phyloP scores from a whole-genome alignment of 805 yeast genomes.

The Barnettozyma pratensis region DNA sequence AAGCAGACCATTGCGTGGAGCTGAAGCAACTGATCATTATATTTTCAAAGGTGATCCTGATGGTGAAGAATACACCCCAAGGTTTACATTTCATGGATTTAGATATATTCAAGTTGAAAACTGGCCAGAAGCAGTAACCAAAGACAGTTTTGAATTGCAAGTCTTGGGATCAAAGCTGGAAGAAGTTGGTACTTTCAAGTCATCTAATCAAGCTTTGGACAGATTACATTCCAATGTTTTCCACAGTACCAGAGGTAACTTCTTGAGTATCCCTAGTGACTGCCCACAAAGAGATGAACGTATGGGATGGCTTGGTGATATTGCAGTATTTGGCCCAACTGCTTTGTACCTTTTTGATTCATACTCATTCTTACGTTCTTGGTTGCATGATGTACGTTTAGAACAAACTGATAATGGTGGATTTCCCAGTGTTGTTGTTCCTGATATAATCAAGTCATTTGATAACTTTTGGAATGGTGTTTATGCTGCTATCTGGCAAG shows the following conservation, averaged over 20 bases:
- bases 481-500: conserved; percentile 18
- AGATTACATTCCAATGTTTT: conserved; percentile 13
- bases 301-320: conserved; percentile 21
- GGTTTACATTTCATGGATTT: conserved; percentile 16
- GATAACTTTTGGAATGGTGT: conserved; percentile 11
- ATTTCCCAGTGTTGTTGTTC: conserved; percentile 15
- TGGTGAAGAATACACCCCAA: conserved; percentile 14
- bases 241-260: conserved; percentile 17
- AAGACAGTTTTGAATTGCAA: conserved; percentile 9
- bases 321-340: conserved; percentile 18
- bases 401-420: conserved; percentile 16
- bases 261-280: conserved; percentile 14
- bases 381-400: conserved; percentile 14
- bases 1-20: conserved; percentile 12
- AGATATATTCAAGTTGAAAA: conserved; percentile 14
- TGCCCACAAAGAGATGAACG: conserved; percentile 22
- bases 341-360: conserved; percentile 16
- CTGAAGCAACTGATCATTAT: conserved; percentile 9
- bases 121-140: conserved; percentile 13
- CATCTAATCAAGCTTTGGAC: conserved; percentile 10
- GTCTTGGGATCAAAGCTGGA: conserved; percentile 11
- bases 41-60: conserved; percentile 11
- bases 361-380: conserved; percentile 16
- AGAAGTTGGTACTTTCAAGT: conserved; percentile 9
- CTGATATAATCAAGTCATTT: conserved; percentile 12